A percentile compares a stretch with the other conserved stretches of the same genome.
Evolutionary conservation across 305 asterid species (phyloP).

Genomic region (Plantago coronopus): DNA sequence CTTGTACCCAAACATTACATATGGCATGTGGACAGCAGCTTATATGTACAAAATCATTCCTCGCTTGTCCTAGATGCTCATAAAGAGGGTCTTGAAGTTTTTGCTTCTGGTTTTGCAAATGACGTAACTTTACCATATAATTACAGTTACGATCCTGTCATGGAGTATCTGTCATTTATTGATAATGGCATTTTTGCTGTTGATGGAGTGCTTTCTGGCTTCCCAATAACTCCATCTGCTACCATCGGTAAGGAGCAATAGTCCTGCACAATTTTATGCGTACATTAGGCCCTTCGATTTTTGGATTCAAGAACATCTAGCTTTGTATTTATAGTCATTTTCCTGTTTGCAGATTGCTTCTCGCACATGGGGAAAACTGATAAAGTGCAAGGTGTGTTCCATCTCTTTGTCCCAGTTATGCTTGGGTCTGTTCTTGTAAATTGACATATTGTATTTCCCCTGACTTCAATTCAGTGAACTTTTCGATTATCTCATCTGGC

Average conservation of each 20-base stretch:
- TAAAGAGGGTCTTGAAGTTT: slow-evolving; percentile 66
- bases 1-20: slow-evolving; percentile 72
- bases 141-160: slow-evolving; percentile 69
- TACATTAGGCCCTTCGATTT: neutral
- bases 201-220: slow-evolving; percentile 85
- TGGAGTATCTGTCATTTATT: slow-evolving; percentile 60
- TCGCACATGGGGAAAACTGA: slow-evolving; percentile 64
- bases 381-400: slow-evolving; percentile 40
- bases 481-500: slow-evolving; percentile 61
- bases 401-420: neutral
- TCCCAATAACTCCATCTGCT: slow-evolving; percentile 64
- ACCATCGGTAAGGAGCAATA: slow-evolving; percentile 51
- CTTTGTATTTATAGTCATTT: neutral
- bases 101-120: slow-evolving; percentile 60
- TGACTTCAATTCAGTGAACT: slow-evolving; percentile 37
- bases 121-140: slow-evolving; percentile 50
- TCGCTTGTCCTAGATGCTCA: slow-evolving; percentile 73
- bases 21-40: slow-evolving; percentile 41
- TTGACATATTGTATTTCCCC: slow-evolving; percentile 7
- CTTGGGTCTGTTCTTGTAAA: neutral
- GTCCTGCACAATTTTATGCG: neutral
- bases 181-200: slow-evolving; percentile 74
- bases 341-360: slow-evolving; percentile 67
- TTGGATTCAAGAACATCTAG: too few species aligned
- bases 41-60: slow-evolving; percentile 44